Conservation (phyloP, 176 grass and related monocot species). For the Bonia amplexicaulis region DNA sequence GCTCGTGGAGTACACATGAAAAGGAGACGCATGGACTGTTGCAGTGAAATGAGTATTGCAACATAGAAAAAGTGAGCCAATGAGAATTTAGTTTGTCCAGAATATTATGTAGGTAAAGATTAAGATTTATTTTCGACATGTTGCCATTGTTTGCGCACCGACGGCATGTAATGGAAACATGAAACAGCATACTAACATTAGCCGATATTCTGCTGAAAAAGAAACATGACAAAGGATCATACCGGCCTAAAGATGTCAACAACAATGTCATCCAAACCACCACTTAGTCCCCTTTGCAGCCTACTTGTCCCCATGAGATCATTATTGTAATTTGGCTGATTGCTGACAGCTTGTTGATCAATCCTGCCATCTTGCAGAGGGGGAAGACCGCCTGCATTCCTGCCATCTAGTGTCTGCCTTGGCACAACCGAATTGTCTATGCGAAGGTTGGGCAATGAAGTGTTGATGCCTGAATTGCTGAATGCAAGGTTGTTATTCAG, state of each 20-base stretch:
- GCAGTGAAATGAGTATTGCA: not conserved
- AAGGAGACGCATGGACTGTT: not conserved
- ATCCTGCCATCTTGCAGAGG: conserved; percentile 35
- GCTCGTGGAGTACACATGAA: not conserved
- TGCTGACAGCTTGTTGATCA: conserved; percentile 14
- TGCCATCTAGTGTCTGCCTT: conserved; percentile 22
- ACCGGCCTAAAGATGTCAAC: conserved; percentile 55
- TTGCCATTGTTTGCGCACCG: not conserved
- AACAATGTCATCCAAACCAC: conserved; percentile 54
- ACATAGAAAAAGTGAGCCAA: not conserved
- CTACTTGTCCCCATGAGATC: conserved; percentile 43
- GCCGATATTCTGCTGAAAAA: not conserved
- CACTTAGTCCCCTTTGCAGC: conserved; percentile 42
- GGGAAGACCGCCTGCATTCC: conserved; percentile 10
- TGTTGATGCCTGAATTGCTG: conserved; percentile 47
- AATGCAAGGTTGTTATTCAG: conserved; percentile 29
- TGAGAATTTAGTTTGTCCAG: not conserved
- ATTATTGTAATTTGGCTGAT: conserved; percentile 37
- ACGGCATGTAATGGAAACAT: not conserved
- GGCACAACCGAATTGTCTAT: conserved; percentile 28
- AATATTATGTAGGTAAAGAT: not conserved
- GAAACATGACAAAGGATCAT: conserved; percentile 20
- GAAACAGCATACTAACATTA: not conserved
- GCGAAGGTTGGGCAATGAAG: conserved; percentile 41
- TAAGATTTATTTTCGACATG: not conserved